Evolutionary conservation across 345 rosid species (phyloP), one percentile per base, ranked within the genome.

Genomic region (Conringia planisiliqua): DNA sequence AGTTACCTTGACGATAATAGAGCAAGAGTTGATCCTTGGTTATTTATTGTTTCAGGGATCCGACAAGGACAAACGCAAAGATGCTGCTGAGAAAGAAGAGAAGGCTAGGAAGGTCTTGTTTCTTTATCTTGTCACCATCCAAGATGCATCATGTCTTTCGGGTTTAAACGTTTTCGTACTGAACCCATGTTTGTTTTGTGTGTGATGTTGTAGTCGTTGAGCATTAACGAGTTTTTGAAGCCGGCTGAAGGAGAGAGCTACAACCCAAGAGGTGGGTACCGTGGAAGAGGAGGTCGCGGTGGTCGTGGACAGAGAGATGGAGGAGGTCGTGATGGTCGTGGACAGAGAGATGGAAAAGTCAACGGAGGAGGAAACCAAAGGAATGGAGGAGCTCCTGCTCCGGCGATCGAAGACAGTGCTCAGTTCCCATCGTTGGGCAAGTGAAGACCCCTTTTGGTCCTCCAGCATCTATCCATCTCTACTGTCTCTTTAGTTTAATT

Each of bases 11-110:
- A 16, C 35, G 32, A 6, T 29, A 35, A 7, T 52, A 39, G 54
- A 54, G 33, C 48, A 63, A 55, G 16, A 11, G 6, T 32, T 70
- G 42, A 67, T 27, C 32, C 35, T 14, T 30, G 7, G 6, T 43
- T 14, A 13, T 29, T 56, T 10, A 42, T 26, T 64, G 32, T 55
- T 29, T 16, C 39, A 89, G 92, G 89, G 89, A 42, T 83, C 87
- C 57, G 96, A 89, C 3, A 89, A 87, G 82, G 91, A 87, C 62
- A 89, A 83, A 78, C 80, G 78, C 73, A 89, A 68, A 77, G 92
- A 89, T 70, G 86, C 90, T 33, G 36, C 73, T 13, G 92, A 89
- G 43, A 87, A 83, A 69, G 89, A 85, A 48, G 89, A 85, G 79
- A 86, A 80, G 70, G 82, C 88, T 10, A 89, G 78, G 72, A 87